These are phyloP conservation scores for Falciphora oryzae DNA, from an alignment of 2,329 filamentous ascomycete species.

Conservation along the genomic window DNA sequence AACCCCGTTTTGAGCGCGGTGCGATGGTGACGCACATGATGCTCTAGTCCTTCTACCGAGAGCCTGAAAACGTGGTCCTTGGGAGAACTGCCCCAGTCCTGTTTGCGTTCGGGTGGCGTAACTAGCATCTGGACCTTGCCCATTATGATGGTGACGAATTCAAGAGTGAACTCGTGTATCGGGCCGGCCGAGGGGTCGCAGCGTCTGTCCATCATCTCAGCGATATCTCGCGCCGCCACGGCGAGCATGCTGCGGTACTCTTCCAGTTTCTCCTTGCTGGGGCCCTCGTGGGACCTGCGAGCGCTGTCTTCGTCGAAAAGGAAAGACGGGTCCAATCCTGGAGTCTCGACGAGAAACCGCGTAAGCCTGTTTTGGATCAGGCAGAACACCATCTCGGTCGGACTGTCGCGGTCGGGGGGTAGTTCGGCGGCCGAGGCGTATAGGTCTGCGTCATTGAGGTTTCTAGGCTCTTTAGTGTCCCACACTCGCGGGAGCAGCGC, in stretches of 20 bases:
- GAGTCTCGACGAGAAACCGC: conserved; percentile 41
- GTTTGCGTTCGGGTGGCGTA: conserved; percentile 40
- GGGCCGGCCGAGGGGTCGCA: conserved; percentile 47
- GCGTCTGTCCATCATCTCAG: conserved; percentile 41
- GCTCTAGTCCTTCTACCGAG: conserved; percentile 42
- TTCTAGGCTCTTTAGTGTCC: conserved; percentile 51
- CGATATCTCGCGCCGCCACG: conserved; percentile 36
- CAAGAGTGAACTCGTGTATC: conserved; percentile 44
- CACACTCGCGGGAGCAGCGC: conserved; percentile 45
- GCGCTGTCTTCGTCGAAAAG: conserved; percentile 36
- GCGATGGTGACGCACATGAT: conserved; percentile 39
- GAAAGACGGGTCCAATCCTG: conserved; percentile 44
- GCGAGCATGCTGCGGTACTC: conserved; percentile 37
- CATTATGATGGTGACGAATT: conserved; percentile 40
- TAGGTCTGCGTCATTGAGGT: conserved; percentile 54
- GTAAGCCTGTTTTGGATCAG: conserved; percentile 45
- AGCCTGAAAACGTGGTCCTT: conserved; percentile 50
- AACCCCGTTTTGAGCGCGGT: conserved; percentile 40
- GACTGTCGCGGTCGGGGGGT: conserved; percentile 45
- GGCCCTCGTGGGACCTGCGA: conserved; percentile 20
- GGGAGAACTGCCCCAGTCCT: conserved; percentile 15
- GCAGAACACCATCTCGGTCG: conserved; percentile 56
- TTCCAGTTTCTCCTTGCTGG: conserved; percentile 29
- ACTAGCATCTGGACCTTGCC: conserved; percentile 44
- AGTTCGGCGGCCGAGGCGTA: conserved; percentile 47